These are phyloP conservation scores for Gloeopeniophorella convolvens DNA, from an alignment of 768 basidiomycete genomes.

Conservation along the genomic window DNA sequence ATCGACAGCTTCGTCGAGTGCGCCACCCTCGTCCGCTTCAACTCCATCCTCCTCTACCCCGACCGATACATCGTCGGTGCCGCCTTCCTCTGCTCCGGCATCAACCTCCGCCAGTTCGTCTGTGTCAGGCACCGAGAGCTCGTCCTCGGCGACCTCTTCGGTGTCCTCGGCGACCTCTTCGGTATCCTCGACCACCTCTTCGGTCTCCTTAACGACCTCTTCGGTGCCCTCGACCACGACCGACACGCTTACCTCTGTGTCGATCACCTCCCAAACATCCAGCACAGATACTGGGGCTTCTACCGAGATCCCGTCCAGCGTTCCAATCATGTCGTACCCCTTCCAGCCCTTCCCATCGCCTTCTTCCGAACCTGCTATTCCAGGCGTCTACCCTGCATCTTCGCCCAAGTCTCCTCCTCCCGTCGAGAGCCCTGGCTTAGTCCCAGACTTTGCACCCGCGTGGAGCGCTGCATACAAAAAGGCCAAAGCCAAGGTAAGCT, in stretches of 20 bases:
- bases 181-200: too few species aligned
- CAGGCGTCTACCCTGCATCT: conserved; percentile 46
- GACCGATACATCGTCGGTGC: neutral
- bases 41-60: neutral
- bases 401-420: conserved; percentile 55
- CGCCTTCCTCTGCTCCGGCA: neutral
- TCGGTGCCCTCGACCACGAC: too few species aligned
- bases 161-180: too few species aligned
- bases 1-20: neutral
- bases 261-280: neutral
- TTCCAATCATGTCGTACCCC: conserved; percentile 5
- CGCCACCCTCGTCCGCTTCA: neutral
- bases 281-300: neutral
- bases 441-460: conserved; percentile 43
- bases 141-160: too few species aligned
- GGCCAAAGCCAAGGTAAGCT: conserved; percentile 34
- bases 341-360: conserved; percentile 18
- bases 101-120: neutral
- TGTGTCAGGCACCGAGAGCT: neutral
- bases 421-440: conserved; percentile 33
- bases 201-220: too few species aligned
- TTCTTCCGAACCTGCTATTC: conserved; percentile 44
- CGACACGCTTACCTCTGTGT: too few species aligned
- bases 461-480: conserved; percentile 57
- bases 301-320: conserved; percentile 3